A percentile compares a stretch with the other conserved stretches of the same genome.
Evolutionary conservation across 129 eudicot genomes (phyloP).

Genomic region (Lonicera japonica): DNA sequence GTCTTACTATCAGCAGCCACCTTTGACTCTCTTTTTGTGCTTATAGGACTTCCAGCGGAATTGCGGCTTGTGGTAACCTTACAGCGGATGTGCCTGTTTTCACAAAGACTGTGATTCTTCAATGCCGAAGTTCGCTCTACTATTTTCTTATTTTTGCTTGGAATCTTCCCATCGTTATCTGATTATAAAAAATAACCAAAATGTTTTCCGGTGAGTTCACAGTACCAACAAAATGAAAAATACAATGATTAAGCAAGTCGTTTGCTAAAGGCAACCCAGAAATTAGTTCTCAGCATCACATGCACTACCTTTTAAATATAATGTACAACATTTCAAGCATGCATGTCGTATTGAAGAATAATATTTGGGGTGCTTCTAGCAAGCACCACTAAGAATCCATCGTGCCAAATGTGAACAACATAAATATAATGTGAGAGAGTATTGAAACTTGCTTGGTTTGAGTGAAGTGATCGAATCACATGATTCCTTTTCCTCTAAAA

Average conservation of each 20-base stretch:
- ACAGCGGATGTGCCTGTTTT: slow-evolving; percentile 43
- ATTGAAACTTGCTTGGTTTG: too few relatives aligned
- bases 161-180: slow-evolving; percentile 49
- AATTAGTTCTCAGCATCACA: too few relatives aligned
- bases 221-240: not conserved
- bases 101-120: slow-evolving; percentile 28
- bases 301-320: too few relatives aligned
- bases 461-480: too few relatives aligned
- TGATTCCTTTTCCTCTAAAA: too few relatives aligned
- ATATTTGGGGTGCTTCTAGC: too few relatives aligned
- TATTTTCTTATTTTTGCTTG: slow-evolving; percentile 32
- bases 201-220: not conserved
- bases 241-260: not conserved
- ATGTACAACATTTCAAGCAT: too few relatives aligned
- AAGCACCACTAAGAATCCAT: too few relatives aligned
- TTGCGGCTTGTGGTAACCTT: slow-evolving; percentile 29
- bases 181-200: not conserved
- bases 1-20: slow-evolving; percentile 25
- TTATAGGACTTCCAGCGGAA: slow-evolving; percentile 14
- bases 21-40: slow-evolving; percentile 14
- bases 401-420: too few relatives aligned
- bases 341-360: too few relatives aligned
- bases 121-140: slow-evolving; percentile 22
- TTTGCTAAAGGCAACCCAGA: not conserved
- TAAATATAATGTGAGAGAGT: too few relatives aligned